Base-by-base conservation (phyloP, 2,329 filamentous ascomycete genomes). In the Capronia epimyces region DNA sequence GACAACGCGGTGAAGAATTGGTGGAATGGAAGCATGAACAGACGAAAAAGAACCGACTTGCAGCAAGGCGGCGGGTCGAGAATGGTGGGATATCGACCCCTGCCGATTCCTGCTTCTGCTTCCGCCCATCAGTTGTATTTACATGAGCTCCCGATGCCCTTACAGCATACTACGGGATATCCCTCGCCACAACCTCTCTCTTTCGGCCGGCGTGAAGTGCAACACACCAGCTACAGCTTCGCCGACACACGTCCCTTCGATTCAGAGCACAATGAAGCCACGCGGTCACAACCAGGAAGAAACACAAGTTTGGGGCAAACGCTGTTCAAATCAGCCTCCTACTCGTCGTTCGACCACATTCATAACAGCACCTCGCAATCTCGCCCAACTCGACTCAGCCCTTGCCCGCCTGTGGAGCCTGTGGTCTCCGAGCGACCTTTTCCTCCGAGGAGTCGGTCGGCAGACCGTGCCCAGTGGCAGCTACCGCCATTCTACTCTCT, bases 1-100 rank as follows among this genome's bases (percentile, higher is more conserved):
- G 90, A 96, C 73, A 96, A 96, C 64, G 86, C 88, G 22, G 88
- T 96, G 57, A 96, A 96, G 80, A 96, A 96, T 69, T 96, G 89
- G 89, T 95, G 87, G 87, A 95, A 95, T 66, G 89, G 90, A 43
- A 87, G 85, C 66, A 86, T 90, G 78, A 95, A 95, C 72, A 82
- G 89, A 32, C 49, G 59, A 32, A 60, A 56, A 49, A 59, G 60
- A 49, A 57, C 32, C 43, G 46, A 49, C 18, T 41, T 49, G 12
- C 56, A 55, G 10, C 47, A 48, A 2, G 34, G 40, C 22, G 22
- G 40, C 20, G 41, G 25, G 22, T 32, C 50, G 3, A 59, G 52
- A 40, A 18, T 34, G 13, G 46, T 59, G 21, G 58, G 57, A 40
- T 56, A 56, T 44, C 53, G 59, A 13, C 44, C 49, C 13, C 53